Conservation (phyloP, 192 early-diverging fungal species). For the Umbelopsis ramanniana region DNA sequence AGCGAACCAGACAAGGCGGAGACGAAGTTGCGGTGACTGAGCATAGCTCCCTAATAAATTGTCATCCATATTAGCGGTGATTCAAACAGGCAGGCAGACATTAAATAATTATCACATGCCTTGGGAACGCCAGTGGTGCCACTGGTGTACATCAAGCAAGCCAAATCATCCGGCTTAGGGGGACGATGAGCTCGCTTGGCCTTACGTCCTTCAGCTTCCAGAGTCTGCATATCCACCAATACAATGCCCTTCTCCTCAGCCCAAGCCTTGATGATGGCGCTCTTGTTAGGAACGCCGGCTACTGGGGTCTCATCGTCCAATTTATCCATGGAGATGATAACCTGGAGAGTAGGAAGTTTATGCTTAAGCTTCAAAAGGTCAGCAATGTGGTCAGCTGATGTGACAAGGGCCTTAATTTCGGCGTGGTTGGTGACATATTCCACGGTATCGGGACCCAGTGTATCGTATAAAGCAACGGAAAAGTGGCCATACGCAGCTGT, state of each 20-base stretch:
- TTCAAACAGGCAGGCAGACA: neutral
- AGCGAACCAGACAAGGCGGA: conserved; percentile 46
- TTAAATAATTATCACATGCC: conserved; percentile 37
- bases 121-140: conserved; percentile 87
- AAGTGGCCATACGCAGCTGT: conserved; percentile 66
- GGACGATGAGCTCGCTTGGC: conserved; percentile 56
- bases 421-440: conserved; percentile 88
- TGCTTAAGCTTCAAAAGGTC: conserved; percentile 54
- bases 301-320: conserved; percentile 50
- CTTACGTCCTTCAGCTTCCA: conserved; percentile 65
- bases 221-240: conserved; percentile 59
- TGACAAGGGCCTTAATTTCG: conserved; percentile 73
- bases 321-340: conserved; percentile 76
- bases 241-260: conserved; percentile 65
- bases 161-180: conserved; percentile 69
- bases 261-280: conserved; percentile 57
- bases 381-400: conserved; percentile 58
- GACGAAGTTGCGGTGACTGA: conserved; percentile 76
- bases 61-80: conserved; percentile 14
- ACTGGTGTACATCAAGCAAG: conserved; percentile 81
- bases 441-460: conserved; percentile 82
- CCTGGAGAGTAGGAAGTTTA: conserved; percentile 71
- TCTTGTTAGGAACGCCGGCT: conserved; percentile 28
- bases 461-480: conserved; percentile 87
- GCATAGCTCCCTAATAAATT: conserved; percentile 60